Evolutionary conservation across 805 yeast genomes (phyloP), one percentile per base, ranked within the genome.

Genomic region (Hanseniaspora lachancei): DNA sequence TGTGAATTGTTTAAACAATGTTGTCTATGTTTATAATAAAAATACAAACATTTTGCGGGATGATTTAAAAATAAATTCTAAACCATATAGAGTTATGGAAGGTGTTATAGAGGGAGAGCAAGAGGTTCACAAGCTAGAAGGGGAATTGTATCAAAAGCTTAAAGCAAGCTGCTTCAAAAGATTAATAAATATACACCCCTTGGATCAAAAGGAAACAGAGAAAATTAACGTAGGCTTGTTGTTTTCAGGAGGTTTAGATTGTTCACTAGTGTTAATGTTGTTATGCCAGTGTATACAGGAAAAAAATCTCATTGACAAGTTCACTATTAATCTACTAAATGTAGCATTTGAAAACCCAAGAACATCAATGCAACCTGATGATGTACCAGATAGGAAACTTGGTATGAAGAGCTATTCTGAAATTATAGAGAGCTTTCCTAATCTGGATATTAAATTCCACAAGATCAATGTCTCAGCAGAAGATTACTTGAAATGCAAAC

Each of bases 161-260:
- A 62, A 62, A 0, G 36, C 58, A 0, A 67, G 85, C 1, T 78
- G 82, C 2, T 49, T 60, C 1, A 63, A 72, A n/a, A 70, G 93
- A 57, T 76, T 81, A n/a, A 64, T 68, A 10, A 75, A 86, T 0
- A 82, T 85, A 5, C 76, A 75, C 57, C 89, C 93, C 2, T 55
- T 77, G 2, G 77, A 74, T 57, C 58, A 66, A 12, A 36, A 46
- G 15, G 34, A 21, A 27, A 60, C 65, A 0, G 66, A 66, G 44
- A 65, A 69, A 50, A 62, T 64, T 10, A 66, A 70, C 8, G 68
- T 82, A 44, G 84, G 85, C 0, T 72, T 93, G 0, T 68, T 93
- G 35, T 93, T 89, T 64, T 87, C 96, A 46, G 99, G 99, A 1
- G 99, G 99, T 0, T 72, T 93, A 4, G 99, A 93, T 64, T 93